Conservation (phyloP, 257 asterid species). For the Salvia splendens region DNA sequence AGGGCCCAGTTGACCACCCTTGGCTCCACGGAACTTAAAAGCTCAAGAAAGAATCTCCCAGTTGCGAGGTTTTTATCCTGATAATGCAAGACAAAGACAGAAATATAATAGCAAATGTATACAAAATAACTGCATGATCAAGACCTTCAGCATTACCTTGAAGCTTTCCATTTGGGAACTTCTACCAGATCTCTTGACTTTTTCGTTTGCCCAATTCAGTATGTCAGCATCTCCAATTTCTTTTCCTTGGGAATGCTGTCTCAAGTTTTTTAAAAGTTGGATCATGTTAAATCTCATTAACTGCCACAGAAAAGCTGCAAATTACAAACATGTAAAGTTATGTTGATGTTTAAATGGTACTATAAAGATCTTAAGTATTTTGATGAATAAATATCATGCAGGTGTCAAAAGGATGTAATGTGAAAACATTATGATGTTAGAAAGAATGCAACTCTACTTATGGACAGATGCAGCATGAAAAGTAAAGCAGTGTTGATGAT, state of each 20-base stretch:
- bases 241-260: slow-evolving; percentile 37
- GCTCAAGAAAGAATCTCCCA: slow-evolving; percentile 81
- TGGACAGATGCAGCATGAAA: background rate
- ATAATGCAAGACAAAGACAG: slow-evolving; percentile 8
- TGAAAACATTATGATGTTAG: background rate
- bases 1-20: slow-evolving; percentile 93
- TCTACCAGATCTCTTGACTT: slow-evolving; percentile 65
- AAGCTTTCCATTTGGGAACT: slow-evolving; percentile 78
- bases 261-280: slow-evolving; percentile 48
- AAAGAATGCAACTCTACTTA: background rate
- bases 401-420: background rate
- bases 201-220: slow-evolving; percentile 42
- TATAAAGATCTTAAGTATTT: no score
- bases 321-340: slow-evolving; percentile 19
- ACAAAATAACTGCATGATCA: background rate
- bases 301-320: slow-evolving; percentile 85
- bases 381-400: background rate
- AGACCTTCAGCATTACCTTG: slow-evolving; percentile 50
- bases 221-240: slow-evolving; percentile 35
- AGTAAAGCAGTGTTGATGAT: background rate
- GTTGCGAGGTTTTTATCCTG: slow-evolving; percentile 56
- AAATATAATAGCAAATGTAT: background rate
- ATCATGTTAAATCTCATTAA: slow-evolving; percentile 94
- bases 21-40: slow-evolving; percentile 80
- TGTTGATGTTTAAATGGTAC: background rate